A percentile compares a stretch with the other conserved stretches of the same genome.
Conservation (phyloP, 306 rosid species). For the Rosa persica region DNA sequence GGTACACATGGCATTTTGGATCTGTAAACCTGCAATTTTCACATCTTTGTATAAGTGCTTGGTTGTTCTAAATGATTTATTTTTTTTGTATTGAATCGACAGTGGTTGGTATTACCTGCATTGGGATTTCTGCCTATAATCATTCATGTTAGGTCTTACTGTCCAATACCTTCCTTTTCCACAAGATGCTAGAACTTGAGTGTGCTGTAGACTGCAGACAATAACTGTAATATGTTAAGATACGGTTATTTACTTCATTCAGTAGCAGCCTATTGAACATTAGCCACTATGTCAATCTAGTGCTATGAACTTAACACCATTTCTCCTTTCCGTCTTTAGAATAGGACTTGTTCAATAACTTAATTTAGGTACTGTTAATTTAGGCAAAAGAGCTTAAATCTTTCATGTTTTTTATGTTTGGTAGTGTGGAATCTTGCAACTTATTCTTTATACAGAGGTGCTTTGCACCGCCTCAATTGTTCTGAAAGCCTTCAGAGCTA, state of each 20-base stretch:
- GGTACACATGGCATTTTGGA: neutral
- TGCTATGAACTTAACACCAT: neutral
- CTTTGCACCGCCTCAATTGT: no score
- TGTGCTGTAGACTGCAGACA: neutral
- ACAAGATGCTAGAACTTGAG: neutral
- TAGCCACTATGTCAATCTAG: neutral
- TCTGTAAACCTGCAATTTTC: conserved; percentile 27
- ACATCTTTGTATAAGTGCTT: neutral
- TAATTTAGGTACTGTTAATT: no score
- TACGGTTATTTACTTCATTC: neutral
- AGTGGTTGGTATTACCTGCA: conserved; percentile 16
- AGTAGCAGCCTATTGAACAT: neutral
- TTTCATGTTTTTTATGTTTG: neutral
- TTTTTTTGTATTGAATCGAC: conserved; percentile 20
- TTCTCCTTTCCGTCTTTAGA: neutral
- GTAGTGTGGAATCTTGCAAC: no score
- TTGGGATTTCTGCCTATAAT: conserved; percentile 5
- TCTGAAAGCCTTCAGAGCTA: no score
- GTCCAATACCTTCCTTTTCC: neutral
- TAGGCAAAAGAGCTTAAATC: neutral
- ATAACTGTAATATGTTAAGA: neutral
- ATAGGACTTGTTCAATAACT: no score
- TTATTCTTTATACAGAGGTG: no score
- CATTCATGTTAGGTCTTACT: neutral
- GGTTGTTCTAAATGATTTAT: neutral